These are phyloP conservation scores for Sporobolomyces roseus DNA, from an alignment of 768 basidiomycete species.

Conservation along the genomic window DNA sequence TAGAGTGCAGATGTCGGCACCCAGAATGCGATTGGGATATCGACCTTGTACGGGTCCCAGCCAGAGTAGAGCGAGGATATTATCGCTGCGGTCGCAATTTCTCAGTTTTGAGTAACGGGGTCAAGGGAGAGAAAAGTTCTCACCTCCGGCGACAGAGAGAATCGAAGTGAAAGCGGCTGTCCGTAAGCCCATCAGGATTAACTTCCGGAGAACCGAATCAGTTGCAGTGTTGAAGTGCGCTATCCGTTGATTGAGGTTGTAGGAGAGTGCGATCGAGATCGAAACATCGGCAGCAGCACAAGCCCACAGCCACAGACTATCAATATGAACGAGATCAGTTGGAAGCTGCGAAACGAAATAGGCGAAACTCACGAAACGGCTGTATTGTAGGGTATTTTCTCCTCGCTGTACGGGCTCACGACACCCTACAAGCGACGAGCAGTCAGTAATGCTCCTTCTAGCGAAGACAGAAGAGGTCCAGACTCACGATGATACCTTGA, in stretches of 20 bases:
- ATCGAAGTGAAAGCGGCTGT: conserved; percentile 22
- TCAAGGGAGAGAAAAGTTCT: not conserved
- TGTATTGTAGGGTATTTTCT: conserved; percentile 2
- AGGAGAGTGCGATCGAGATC: conserved; percentile 22
- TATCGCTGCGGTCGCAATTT: not conserved
- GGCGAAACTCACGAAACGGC: not conserved
- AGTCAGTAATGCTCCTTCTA: too few species aligned
- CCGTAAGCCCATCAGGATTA: conserved; percentile 12
- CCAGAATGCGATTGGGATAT: conserved; percentile 13
- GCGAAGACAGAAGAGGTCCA: too few species aligned
- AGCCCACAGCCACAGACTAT: conserved; percentile 18
- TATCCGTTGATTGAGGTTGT: conserved; percentile 16
- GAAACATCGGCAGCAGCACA: conserved; percentile 15
- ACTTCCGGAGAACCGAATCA: conserved; percentile 9
- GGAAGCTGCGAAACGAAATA: not conserved
- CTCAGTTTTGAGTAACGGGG: not conserved
- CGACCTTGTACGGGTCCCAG: not conserved
- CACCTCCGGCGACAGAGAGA: conserved; percentile 15
- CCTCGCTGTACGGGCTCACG: not conserved
- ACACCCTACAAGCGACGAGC: too few species aligned
- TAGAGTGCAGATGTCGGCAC: conserved; percentile 13
- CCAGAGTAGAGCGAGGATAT: conserved; percentile 14
- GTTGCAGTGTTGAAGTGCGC: conserved; percentile 17
- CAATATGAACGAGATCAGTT: not conserved
- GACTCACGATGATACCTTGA: not conserved